These are phyloP conservation scores for Blastosporella zonata DNA, from an alignment of 1,284 basidiomycete species.

Conservation along the genomic window DNA sequence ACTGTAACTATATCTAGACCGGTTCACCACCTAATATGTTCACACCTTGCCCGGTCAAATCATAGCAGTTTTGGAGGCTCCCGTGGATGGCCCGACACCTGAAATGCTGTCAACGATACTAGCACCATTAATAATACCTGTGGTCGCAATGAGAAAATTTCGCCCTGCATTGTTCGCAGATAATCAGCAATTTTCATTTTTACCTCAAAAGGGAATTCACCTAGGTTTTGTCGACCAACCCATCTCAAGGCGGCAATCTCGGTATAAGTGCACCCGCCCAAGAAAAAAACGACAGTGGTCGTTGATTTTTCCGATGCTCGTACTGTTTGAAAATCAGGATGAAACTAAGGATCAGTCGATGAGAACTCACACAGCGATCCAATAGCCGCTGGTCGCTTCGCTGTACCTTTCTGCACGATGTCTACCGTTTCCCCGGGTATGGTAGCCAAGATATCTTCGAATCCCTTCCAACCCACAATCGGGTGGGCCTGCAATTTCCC, in stretches of 20 bases:
- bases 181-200: conserved; percentile 10
- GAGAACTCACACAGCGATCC: conserved; percentile 41
- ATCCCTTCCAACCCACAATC: conserved; percentile 94
- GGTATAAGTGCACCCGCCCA: conserved; percentile 98
- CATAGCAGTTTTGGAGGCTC: conserved; percentile 32
- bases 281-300: conserved; percentile 93
- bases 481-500: conserved; percentile 78
- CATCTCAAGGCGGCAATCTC: conserved; percentile 94
- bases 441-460: conserved; percentile 83
- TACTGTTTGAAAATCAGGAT: conserved; percentile 31
- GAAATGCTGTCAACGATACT: conserved; percentile 69
- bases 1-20: conserved; percentile 14
- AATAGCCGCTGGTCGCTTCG: conserved; percentile 32
- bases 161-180: conserved; percentile 50
- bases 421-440: conserved; percentile 90
- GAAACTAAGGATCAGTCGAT: background rate
- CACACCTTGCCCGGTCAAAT: conserved; percentile 15
- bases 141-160: conserved; percentile 85
- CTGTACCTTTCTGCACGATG: conserved; percentile 54
- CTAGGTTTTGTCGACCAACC: conserved; percentile 81
- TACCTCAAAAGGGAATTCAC: conserved; percentile 36
- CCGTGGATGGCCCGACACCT: conserved; percentile 38
- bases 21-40: conserved; percentile 11
- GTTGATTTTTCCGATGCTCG: conserved; percentile 51
- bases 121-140: conserved; percentile 80